Evolutionary conservation across 192 early-diverging fungal genomes (phyloP).

Genomic region (Powellomyces hirtus): DNA sequence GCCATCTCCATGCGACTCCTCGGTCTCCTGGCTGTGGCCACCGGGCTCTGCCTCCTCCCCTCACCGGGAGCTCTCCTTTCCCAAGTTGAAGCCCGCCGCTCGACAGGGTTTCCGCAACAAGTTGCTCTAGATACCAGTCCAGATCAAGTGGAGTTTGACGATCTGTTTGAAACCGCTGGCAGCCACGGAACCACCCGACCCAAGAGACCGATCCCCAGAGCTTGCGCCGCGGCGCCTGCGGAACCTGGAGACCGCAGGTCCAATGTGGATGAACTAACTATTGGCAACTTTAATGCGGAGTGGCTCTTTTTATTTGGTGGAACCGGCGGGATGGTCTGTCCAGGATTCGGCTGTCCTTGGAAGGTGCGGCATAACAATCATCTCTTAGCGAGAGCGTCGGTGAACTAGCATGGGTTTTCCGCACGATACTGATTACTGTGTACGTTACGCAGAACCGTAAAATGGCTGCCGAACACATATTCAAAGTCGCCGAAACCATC

Average conservation of each 20-base stretch:
- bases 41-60: no score
- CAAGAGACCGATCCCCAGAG: not conserved
- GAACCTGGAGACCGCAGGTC: slow-evolving; percentile 3
- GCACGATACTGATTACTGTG: no score
- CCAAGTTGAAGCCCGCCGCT: not conserved
- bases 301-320: slow-evolving; percentile 19
- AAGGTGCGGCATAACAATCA: not conserved
- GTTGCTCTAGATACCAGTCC: not conserved
- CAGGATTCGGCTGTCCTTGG: slow-evolving; percentile 17
- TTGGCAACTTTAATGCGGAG: slow-evolving; percentile 22
- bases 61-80: no score
- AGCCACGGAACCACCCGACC: not conserved
- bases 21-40: no score
- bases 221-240: not conserved
- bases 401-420: not conserved
- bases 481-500: slow-evolving; percentile 5
- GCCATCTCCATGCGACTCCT: no score
- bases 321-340: slow-evolving; percentile 11
- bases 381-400: not conserved
- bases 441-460: not conserved
- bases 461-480: slow-evolving; percentile 9
- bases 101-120: not conserved
- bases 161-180: not conserved
- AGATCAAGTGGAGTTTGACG: not conserved
- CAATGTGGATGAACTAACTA: slow-evolving; percentile 6